These are phyloP conservation scores for Pisolithus marmoratus DNA, from an alignment of 768 basidiomycete species.

Conservation along the genomic window DNA sequence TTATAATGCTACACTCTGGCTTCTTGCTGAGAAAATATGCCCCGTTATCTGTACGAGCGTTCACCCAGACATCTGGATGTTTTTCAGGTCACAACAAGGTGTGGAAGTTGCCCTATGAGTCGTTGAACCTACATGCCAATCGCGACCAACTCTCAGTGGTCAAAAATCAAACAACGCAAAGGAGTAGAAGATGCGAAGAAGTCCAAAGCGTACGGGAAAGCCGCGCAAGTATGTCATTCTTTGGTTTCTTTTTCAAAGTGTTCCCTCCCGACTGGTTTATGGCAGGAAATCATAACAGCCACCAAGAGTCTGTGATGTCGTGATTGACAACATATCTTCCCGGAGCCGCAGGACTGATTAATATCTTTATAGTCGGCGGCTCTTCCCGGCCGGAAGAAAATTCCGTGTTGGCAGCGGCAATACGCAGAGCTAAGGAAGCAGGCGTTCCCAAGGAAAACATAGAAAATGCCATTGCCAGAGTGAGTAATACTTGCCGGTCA, in stretches of 20 bases:
- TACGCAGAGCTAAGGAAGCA: constrained; percentile 51
- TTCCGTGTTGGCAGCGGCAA: constrained; percentile 41
- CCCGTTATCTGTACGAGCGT: constrained; percentile 11
- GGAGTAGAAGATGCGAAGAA: constrained; percentile 59
- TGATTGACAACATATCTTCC: not conserved
- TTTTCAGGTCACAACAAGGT: constrained; percentile 41
- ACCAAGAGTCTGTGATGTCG: constrained; percentile 41
- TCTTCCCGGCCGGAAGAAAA: constrained; percentile 53
- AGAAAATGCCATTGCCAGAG: constrained; percentile 54
- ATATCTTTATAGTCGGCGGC: constrained; percentile 41
- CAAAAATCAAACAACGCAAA: constrained; percentile 70
- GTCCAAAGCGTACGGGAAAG: constrained; percentile 50
- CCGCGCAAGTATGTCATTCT: constrained; percentile 41
- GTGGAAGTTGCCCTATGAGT: not conserved
- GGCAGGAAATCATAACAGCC: constrained; percentile 59
- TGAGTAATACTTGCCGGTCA: constrained; percentile 14
- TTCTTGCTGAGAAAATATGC: constrained; percentile 2
- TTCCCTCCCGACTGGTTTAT: not conserved
- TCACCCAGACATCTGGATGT: constrained; percentile 20
- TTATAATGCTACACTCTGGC: constrained; percentile 1
- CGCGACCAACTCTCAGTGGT: constrained; percentile 45
- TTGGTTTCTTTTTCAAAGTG: not conserved
- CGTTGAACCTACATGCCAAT: not conserved
- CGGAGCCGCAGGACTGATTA: not conserved
- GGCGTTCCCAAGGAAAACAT: constrained; percentile 70